Evolutionary conservation across 2,329 filamentous ascomycete species (phyloP).

Genomic region (Fusarium solani-melongenae): DNA sequence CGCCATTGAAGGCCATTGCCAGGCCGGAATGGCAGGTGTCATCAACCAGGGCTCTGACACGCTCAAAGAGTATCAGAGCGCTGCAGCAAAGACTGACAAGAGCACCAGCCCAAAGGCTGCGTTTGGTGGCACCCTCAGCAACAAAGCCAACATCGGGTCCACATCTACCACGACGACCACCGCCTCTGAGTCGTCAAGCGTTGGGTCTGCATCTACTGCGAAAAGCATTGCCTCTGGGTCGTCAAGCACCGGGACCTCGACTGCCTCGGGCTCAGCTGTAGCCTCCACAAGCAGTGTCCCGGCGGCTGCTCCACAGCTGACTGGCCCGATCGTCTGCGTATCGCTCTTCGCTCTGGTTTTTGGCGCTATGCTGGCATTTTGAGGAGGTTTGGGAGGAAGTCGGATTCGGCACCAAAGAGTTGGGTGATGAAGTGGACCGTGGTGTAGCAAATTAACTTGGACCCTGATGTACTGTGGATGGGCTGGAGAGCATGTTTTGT

Average conservation of each 20-base stretch:
- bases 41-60: constrained; percentile 42
- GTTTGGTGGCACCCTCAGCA: constrained; percentile 22
- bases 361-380: neutral
- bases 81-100: constrained; percentile 8
- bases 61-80: constrained; percentile 28
- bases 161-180: neutral
- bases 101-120: constrained; percentile 13
- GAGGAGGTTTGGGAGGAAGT: neutral
- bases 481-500: too few species aligned
- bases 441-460: too few species aligned
- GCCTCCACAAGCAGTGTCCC: neutral
- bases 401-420: neutral
- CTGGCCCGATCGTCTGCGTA: neutral
- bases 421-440: neutral
- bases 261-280: neutral
- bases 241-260: neutral
- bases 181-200: neutral
- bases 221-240: neutral
- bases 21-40: constrained; percentile 47
- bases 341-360: neutral
- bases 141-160: neutral
- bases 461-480: too few species aligned
- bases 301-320: neutral
- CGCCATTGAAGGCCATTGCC: constrained; percentile 42
- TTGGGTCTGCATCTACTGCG: neutral